Evolutionary conservation across 805 yeast species (phyloP).

Genomic region (Millerozyma miso): DNA sequence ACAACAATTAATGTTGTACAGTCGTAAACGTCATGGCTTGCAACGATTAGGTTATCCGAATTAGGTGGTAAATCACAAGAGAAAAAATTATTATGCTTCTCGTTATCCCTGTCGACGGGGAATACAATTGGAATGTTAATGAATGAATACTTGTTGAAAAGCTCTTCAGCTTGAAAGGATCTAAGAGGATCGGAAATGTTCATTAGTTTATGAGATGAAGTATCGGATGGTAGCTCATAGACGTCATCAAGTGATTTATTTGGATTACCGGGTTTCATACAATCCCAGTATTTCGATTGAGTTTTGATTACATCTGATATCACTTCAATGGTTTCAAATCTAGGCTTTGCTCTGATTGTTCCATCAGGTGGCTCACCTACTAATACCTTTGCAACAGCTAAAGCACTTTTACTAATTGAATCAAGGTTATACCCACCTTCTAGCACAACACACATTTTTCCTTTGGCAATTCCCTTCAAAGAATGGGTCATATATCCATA

Average conservation of each 20-base stretch:
- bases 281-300: slow-evolving; percentile 86
- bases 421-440: slow-evolving; percentile 98
- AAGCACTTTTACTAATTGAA: slow-evolving; percentile 83
- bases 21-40: slow-evolving; percentile 66
- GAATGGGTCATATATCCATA: slow-evolving; percentile 95
- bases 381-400: slow-evolving; percentile 85
- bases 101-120: slow-evolving; percentile 14
- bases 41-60: slow-evolving; percentile 60
- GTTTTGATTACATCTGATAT: slow-evolving; percentile 74
- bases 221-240: slow-evolving; percentile 28
- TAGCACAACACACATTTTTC: slow-evolving; percentile 80
- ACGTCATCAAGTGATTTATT: slow-evolving; percentile 37
- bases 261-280: slow-evolving; percentile 65
- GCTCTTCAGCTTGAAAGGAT: slow-evolving; percentile 57
- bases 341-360: slow-evolving; percentile 62
- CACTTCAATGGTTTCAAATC: slow-evolving; percentile 70
- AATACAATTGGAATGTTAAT: slow-evolving; percentile 61
- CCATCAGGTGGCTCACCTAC: slow-evolving; percentile 94
- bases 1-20: slow-evolving; percentile 62
- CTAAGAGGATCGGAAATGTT: slow-evolving; percentile 74
- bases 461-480: slow-evolving; percentile 82
- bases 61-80: slow-evolving; percentile 44
- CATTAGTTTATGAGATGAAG: slow-evolving; percentile 31
- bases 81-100: slow-evolving; percentile 19
- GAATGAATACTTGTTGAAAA: slow-evolving; percentile 54